Conservation (phyloP, 2,329 filamentous ascomycete genomes). For the Colletotrichum karsti region DNA sequence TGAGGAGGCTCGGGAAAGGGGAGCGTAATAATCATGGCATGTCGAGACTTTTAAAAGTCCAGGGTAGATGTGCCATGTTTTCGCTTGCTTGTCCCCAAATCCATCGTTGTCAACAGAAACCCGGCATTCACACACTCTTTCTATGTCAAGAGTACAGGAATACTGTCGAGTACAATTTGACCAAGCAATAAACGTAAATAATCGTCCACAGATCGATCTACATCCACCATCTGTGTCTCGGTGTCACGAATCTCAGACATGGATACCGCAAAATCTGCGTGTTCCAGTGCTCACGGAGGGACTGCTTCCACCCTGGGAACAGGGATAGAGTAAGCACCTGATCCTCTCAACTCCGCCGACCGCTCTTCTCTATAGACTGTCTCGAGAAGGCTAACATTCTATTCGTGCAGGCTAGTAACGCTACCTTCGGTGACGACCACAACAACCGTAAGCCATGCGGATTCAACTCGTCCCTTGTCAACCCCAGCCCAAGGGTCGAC, state of each 20-base stretch:
- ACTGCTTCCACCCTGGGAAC: not conserved
- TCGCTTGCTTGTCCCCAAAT: no score
- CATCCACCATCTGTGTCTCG: conserved; percentile 2
- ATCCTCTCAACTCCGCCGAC: not conserved
- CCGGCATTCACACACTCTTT: no score
- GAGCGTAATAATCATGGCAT: no score
- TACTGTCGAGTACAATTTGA: not conserved
- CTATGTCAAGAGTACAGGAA: no score
- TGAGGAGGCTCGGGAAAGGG: no score
- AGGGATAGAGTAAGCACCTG: not conserved
- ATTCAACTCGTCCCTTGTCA: conserved; percentile 30
- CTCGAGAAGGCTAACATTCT: not conserved
- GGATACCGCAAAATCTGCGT: not conserved
- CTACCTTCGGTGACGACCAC: not conserved
- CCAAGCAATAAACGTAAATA: not conserved
- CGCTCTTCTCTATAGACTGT: not conserved
- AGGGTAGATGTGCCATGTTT: no score
- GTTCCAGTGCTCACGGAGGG: not conserved
- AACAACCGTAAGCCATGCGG: conserved; percentile 32
- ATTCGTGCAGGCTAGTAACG: not conserved
- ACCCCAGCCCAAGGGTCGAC: not conserved
- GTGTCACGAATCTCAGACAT: not conserved
- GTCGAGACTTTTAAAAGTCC: no score
- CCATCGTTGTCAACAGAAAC: no score
- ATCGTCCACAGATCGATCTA: not conserved